A percentile compares a stretch with the other conserved stretches of the same genome.
Conservation (phyloP, 169 alveolate genomes). For the Plasmodium vivax region DNA sequence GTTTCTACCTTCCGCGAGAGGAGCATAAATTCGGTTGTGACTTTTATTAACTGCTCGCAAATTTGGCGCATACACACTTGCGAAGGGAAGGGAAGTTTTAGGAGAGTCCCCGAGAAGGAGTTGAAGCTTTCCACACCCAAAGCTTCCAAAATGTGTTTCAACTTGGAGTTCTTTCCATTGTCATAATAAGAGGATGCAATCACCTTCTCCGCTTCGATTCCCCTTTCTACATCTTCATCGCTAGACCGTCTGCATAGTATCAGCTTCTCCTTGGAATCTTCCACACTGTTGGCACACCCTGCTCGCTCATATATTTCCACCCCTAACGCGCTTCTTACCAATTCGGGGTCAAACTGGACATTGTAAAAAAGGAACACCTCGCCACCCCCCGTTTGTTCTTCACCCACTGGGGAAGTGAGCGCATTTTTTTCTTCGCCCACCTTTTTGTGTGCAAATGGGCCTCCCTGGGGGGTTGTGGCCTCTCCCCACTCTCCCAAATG, state of each 20-base stretch:
- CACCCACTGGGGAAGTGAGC: neutral
- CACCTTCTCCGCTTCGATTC: neutral
- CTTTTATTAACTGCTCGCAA: constrained; percentile 12
- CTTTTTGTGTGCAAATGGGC: neutral
- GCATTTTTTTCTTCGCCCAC: neutral
- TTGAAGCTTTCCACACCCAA: neutral
- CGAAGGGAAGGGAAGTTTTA: constrained; percentile 8
- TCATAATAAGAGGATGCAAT: neutral
- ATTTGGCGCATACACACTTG: neutral
- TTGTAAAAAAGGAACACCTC: constrained; percentile 38
- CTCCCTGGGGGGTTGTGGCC: neutral
- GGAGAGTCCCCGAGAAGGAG: constrained; percentile 36
- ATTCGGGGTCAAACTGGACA: neutral
- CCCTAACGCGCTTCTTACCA: constrained; percentile 13
- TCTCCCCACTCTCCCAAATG: neutral
- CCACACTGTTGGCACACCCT: neutral
- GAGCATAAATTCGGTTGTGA: constrained; percentile 18
- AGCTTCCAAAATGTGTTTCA: constrained; percentile 6
- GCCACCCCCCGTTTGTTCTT: constrained; percentile 4
- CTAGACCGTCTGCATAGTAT: neutral
- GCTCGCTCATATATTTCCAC: constrained; percentile 18
- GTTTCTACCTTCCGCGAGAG: constrained; percentile 5
- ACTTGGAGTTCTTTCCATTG: neutral
- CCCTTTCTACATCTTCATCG: neutral
- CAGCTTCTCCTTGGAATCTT: constrained; percentile 13